Percentiles rank a stretch among this genome's conserved stretches.
These are phyloP conservation scores for Suillus tomentosus DNA, from an alignment of 768 basidiomycete species.

Conservation along the genomic window DNA sequence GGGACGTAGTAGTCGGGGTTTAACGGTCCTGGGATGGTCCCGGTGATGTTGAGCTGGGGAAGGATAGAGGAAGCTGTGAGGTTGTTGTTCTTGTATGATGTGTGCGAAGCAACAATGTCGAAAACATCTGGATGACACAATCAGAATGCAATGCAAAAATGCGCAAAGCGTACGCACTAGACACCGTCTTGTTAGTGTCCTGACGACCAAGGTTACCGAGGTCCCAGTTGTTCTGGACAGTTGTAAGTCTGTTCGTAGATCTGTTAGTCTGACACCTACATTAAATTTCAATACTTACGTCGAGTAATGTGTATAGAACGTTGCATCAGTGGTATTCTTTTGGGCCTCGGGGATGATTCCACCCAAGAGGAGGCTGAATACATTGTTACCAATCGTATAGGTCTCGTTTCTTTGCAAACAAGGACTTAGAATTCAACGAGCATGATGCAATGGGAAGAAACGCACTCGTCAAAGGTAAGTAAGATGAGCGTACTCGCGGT, in stretches of 20 bases:
- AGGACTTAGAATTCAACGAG: not conserved
- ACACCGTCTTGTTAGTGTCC: slow-evolving; percentile 50
- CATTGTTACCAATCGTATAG: slow-evolving; percentile 45
- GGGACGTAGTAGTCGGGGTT: slow-evolving; percentile 43
- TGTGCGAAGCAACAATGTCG: slow-evolving; percentile 47
- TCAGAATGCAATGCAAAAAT: not conserved
- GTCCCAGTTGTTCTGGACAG: slow-evolving; percentile 62
- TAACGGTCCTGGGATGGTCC: slow-evolving; percentile 45
- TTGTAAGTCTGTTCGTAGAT: slow-evolving; percentile 39
- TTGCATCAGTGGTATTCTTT: slow-evolving; percentile 48
- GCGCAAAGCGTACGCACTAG: slow-evolving; percentile 12
- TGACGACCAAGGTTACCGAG: slow-evolving; percentile 60
- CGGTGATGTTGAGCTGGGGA: slow-evolving; percentile 44
- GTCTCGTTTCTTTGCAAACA: slow-evolving; percentile 26
- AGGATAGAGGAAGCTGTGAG: slow-evolving; percentile 28
- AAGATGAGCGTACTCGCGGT: slow-evolving; percentile 54
- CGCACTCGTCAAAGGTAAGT: slow-evolving; percentile 65
- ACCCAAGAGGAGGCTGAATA: slow-evolving; percentile 48
- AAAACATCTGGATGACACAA: slow-evolving; percentile 48
- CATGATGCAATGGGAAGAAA: slow-evolving; percentile 13
- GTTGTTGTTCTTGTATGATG: slow-evolving; percentile 46
- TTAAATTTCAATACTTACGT: slow-evolving; percentile 20
- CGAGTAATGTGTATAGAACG: slow-evolving; percentile 66
- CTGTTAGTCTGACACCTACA: not conserved
- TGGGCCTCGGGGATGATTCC: slow-evolving; percentile 45